These are phyloP conservation scores for Pseudopithomyces chartarum DNA, from an alignment of 2,329 filamentous ascomycete species.

Conservation along the genomic window DNA sequence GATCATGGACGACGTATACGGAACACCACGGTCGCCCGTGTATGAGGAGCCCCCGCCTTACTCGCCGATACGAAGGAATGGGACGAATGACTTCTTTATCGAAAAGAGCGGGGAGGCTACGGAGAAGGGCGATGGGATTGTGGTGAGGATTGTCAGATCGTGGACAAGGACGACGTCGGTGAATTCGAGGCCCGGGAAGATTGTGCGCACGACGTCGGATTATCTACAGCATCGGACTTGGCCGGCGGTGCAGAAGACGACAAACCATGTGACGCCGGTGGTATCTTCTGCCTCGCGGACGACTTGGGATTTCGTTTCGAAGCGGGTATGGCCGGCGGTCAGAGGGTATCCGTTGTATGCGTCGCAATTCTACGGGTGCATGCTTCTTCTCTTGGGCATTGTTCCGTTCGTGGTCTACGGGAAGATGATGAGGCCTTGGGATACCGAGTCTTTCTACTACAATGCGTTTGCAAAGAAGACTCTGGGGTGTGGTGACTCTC, in stretches of 20 bases:
- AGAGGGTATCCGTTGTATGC: neutral
- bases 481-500: neutral
- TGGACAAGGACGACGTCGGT: neutral
- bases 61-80: neutral
- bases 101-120: neutral
- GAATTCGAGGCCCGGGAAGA: neutral
- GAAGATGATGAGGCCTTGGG: neutral
- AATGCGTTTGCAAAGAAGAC: conserved; percentile 5
- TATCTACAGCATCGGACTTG: neutral
- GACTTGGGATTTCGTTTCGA: neutral
- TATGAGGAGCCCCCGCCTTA: neutral
- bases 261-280: neutral
- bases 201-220: neutral
- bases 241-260: neutral
- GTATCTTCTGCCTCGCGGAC: neutral
- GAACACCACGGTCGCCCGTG: neutral
- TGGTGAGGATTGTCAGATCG: neutral
- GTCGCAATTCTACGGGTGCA: neutral
- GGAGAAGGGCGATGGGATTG: neutral
- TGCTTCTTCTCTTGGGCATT: conserved; percentile 2
- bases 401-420: conserved; percentile 2
- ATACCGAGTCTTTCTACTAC: conserved; percentile 1
- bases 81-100: neutral
- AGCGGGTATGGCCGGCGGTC: conserved; percentile 1
- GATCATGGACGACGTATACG: neutral